phyloP scores from a whole-genome alignment of 2,329 filamentous ascomycete genomes.

The Fusarium proliferatum region DNA sequence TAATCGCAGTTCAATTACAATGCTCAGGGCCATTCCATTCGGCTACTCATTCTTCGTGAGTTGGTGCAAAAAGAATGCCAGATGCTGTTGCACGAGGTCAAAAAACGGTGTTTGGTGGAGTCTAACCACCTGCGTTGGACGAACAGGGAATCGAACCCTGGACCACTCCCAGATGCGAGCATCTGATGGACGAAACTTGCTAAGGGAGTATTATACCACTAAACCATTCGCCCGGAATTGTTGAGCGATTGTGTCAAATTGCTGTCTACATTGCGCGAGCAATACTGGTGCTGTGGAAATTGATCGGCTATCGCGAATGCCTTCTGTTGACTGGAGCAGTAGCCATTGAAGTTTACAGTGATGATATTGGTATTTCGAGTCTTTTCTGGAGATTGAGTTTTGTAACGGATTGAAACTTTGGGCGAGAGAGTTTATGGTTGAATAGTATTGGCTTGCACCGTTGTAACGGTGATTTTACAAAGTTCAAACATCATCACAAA shows the following conservation, averaged over 20 bases:
- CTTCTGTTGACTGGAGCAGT: rapidly evolving
- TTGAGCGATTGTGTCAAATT: rapidly evolving
- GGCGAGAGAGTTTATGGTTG: rapidly evolving
- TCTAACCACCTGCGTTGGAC: constrained; percentile 4
- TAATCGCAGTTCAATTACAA: too few relatives aligned
- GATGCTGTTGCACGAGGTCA: background rate
- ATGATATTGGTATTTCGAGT: background rate
- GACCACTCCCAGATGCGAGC: constrained; percentile 11
- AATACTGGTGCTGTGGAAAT: rapidly evolving
- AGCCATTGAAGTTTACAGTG: background rate
- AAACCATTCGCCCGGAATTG: constrained; percentile 13
- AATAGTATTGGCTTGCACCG: too few relatives aligned
- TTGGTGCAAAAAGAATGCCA: background rate
- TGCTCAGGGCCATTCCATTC: too few relatives aligned
- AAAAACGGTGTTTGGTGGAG: background rate
- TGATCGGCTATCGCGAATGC: background rate
- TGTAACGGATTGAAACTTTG: rapidly evolving
- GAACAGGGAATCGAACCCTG: constrained; percentile 22
- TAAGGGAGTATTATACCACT: constrained; percentile 23
- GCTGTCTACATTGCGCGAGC: rapidly evolving
- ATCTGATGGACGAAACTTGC: constrained; percentile 7
- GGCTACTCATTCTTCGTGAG: rapidly evolving
- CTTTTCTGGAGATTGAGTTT: rapidly evolving
- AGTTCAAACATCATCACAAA: too few relatives aligned
- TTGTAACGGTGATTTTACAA: rapidly evolving